Base-by-base conservation (phyloP, 148 eudicot genomes). In the Vaccinium darrowii region DNA sequence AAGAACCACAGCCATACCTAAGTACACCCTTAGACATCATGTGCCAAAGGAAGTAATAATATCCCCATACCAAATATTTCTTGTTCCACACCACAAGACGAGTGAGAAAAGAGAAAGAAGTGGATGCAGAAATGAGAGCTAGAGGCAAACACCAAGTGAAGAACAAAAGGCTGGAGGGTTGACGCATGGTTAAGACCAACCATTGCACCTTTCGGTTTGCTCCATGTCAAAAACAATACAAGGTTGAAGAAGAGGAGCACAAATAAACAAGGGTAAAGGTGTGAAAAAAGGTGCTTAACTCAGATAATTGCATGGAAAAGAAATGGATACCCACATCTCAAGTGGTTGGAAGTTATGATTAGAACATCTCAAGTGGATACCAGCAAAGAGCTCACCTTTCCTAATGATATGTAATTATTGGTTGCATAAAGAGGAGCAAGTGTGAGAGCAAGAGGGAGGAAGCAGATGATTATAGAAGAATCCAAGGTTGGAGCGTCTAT, bases 141-240 rank as follows among this genome's bases (percentile, higher is more conserved):
- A 67, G 76, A 63, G 57, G 65, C 12, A 67, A 81, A 43, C 63
- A 67, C 30, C 63, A 57, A 79, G 60, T 10, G 76, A 58, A 50
- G 23, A 10, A 8, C 49, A 25, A 36, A 60, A 80, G 67, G 76
- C 39, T 47, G 74, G 19, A 81, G 57, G 43, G 11, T 47, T 50
- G 23, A 80, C 3, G 27, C 39, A 43, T 5, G 47, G 47, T 43
- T 43, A 43, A 30, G 75, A 39, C 39, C 5, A 71, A 71, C 30
- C 15, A 71, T 30, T 71, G 5, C 39, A 69, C 74, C 74, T 69
- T 18, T 69, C 8, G 8, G 39, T 23, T 69, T 9, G 39, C 14
- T 25, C 25, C 74, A 25, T 7, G 74, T 25, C 12, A 14, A 25
- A 69, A 69, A 69, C 36, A 69, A 25, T 69, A 27, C 74, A 27